Conservation (phyloP, 805 yeast genomes). For the Crinitomyces ghanaensis region DNA sequence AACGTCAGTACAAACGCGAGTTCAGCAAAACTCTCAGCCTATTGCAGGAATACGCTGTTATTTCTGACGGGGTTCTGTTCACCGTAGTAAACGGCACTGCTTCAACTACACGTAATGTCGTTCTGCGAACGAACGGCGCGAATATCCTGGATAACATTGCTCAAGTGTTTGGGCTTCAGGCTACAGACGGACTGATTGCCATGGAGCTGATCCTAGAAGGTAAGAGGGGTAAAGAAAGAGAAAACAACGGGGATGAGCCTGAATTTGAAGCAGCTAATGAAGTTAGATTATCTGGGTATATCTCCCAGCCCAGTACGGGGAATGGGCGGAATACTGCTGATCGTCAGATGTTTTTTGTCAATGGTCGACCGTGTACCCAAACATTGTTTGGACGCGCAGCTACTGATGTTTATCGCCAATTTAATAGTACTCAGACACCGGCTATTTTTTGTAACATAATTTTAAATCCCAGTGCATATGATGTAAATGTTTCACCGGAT, state of each 20-base stretch:
- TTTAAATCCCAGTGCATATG: conserved; percentile 39
- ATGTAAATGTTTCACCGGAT: conserved; percentile 87
- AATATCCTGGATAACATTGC: conserved; percentile 46
- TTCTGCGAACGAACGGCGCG: conserved; percentile 45
- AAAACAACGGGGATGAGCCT: conserved; percentile 1
- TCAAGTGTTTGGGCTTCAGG: conserved; percentile 59
- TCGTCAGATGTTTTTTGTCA: conserved; percentile 64
- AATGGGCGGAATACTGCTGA: conserved; percentile 61
- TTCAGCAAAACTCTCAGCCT: conserved; percentile 54
- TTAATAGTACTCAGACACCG: conserved; percentile 66
- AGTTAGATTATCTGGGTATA: conserved; percentile 17
- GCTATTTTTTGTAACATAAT: conserved; percentile 50
- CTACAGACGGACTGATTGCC: conserved; percentile 43
- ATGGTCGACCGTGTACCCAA: conserved; percentile 60
- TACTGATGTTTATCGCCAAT: conserved; percentile 63
- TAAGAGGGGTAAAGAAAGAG: conserved; percentile 23
- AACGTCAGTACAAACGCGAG: conserved; percentile 56
- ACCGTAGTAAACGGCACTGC: conserved; percentile 40
- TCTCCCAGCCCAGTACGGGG: conserved; percentile 74
- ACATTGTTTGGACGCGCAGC: conserved; percentile 45
- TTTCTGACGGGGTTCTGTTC: conserved; percentile 46
- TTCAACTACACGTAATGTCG: conserved; percentile 38
- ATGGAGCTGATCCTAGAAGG: conserved; percentile 5
- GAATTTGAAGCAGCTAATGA: conserved; percentile 35
- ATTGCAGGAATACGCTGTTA: conserved; percentile 58